phyloP scores from a whole-genome alignment of 2,329 filamentous ascomycete genomes.

The Pseudogymnoascus sp. region DNA sequence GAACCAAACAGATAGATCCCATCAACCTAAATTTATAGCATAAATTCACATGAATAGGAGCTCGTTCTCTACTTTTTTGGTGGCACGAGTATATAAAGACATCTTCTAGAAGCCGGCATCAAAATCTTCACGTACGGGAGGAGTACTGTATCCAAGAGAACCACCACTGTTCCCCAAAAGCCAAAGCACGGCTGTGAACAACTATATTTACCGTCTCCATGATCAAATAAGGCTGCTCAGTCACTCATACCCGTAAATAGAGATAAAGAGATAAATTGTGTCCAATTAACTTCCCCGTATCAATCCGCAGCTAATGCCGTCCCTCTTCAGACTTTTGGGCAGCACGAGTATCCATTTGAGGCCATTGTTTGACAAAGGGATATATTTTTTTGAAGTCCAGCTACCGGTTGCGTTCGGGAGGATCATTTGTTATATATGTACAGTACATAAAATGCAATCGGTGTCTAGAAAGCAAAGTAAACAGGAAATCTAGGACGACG shows the following conservation, averaged over 20 bases:
- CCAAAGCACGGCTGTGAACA: background rate
- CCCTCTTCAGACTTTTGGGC: background rate
- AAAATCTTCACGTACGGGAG: background rate
- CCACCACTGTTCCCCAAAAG: background rate
- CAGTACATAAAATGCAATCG: slow-evolving; percentile 7
- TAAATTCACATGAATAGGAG: background rate
- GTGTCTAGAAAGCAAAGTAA: background rate
- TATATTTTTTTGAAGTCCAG: slow-evolving; percentile 21
- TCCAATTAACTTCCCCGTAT: background rate
- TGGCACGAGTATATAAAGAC: background rate
- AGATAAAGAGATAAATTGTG: background rate
- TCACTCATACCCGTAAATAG: background rate
- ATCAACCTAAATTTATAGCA: background rate
- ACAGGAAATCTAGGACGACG: slow-evolving; percentile 8
- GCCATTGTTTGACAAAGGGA: slow-evolving; percentile 12
- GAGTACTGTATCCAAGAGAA: no score
- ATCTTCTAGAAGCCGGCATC: background rate
- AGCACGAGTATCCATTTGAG: background rate
- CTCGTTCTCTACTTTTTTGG: background rate
- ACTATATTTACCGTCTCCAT: background rate
- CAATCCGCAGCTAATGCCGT: background rate
- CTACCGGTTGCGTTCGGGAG: background rate
- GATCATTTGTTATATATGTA: slow-evolving; percentile 10
- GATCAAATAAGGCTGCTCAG: background rate
- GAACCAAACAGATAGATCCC: background rate